These are phyloP conservation scores for Didymosphaeria variabile DNA, from an alignment of 2,329 filamentous ascomycete species.

Conservation along the genomic window DNA sequence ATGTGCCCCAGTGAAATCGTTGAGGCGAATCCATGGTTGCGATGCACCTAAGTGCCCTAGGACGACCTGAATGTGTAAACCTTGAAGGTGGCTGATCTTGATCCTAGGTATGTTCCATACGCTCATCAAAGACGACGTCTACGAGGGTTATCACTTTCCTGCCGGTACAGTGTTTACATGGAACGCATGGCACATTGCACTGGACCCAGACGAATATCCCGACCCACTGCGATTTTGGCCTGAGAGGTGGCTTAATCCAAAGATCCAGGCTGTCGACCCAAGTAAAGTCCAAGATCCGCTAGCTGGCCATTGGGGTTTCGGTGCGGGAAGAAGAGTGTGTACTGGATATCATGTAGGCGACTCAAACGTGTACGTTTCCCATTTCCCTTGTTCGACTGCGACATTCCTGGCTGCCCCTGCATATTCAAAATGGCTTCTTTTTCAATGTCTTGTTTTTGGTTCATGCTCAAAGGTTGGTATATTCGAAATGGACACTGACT, in stretches of 20 bases:
- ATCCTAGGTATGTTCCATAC: constrained; percentile 20
- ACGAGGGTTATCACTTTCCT: constrained; percentile 33
- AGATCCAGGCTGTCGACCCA: constrained; percentile 25
- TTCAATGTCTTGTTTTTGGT: background rate
- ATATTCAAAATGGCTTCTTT: background rate
- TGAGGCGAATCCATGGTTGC: background rate
- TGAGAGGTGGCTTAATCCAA: constrained; percentile 33
- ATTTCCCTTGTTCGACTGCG: background rate
- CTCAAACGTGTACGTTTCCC: constrained; percentile 23
- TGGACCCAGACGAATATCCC: constrained; percentile 24
- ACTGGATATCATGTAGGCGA: constrained; percentile 30
- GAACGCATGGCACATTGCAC: constrained; percentile 31
- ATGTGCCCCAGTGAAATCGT: background rate
- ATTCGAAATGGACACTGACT: background rate
- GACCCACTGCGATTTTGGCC: constrained; percentile 31
- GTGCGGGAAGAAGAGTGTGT: constrained; percentile 27
- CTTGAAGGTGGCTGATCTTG: background rate
- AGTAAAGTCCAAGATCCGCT: constrained; percentile 28
- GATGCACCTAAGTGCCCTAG: background rate
- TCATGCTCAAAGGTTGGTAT: background rate
- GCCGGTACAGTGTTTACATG: constrained; percentile 33
- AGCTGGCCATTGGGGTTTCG: constrained; percentile 41
- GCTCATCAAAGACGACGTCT: constrained; percentile 31
- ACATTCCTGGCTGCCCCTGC: background rate
- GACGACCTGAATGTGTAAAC: background rate